Evolutionary conservation across 1,284 basidiomycete species (phyloP).

Genomic region (Exobasidium rhododendri): DNA sequence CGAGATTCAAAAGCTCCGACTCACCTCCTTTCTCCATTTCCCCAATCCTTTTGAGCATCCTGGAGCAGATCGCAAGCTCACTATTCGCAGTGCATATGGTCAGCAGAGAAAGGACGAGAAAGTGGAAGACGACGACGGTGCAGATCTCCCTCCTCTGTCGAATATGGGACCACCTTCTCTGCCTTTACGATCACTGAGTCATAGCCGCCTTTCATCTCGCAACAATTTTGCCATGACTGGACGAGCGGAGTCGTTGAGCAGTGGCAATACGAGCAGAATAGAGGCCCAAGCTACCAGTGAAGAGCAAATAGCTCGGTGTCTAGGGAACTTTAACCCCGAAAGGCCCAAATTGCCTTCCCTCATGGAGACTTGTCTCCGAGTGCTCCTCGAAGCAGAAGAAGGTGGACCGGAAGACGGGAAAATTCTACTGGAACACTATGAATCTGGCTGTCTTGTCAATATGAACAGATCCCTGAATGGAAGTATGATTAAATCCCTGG

Average conservation of each 20-base stretch:
- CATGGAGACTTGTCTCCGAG: constrained; percentile 41
- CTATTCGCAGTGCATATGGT: background rate
- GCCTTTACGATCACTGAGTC: background rate
- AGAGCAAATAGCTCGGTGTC: background rate
- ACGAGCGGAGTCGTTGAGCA: background rate
- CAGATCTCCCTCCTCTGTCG: background rate
- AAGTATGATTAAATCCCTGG: constrained; percentile 29
- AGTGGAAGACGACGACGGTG: background rate
- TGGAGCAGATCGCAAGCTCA: constrained; percentile 21
- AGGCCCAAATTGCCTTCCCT: constrained; percentile 24
- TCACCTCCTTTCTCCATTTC: constrained; percentile 43
- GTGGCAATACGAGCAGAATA: too few species aligned
- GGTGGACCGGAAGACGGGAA: constrained; percentile 18
- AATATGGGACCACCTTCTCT: constrained; percentile 5
- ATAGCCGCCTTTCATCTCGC: background rate
- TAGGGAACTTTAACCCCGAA: background rate
- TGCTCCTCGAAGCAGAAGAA: constrained; percentile 30
- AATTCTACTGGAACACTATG: constrained; percentile 38
- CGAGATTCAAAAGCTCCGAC: constrained; percentile 45
- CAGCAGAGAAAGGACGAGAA: background rate
- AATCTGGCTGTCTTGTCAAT: constrained; percentile 39
- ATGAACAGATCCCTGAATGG: constrained; percentile 28
- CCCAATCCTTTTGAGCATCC: constrained; percentile 43
- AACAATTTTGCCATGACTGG: background rate
- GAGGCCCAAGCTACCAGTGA: background rate